phyloP scores from a whole-genome alignment of 1,284 basidiomycete species.

The Cryptococcus sp. region DNA sequence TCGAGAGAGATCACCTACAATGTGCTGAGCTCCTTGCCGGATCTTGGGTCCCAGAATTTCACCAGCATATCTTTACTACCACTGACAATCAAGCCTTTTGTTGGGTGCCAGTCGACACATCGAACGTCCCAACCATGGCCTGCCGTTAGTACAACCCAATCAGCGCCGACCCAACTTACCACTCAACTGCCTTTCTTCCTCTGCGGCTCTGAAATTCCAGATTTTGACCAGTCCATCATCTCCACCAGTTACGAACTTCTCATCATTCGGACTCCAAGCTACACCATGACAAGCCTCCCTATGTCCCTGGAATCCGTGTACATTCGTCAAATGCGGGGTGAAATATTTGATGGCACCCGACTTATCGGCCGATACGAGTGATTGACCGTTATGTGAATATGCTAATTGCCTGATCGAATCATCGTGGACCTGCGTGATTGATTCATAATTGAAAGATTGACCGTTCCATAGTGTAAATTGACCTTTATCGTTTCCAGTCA shows the following conservation, averaged over 20 bases:
- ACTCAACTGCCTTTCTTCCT: constrained; percentile 78
- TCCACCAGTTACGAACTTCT: constrained; percentile 85
- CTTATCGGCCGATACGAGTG: constrained; percentile 89
- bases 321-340: constrained; percentile 97
- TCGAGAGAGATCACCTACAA: constrained; percentile 55
- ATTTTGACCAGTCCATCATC: constrained; percentile 92
- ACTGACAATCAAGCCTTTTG: constrained; percentile 86
- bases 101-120: constrained; percentile 97
- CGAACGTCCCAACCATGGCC: constrained; percentile 99
- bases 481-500: constrained; percentile 93
- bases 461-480: constrained; percentile 99
- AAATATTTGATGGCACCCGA: constrained; percentile 96
- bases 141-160: constrained; percentile 22
- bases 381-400: constrained; percentile 86
- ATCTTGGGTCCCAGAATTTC: constrained; percentile 98
- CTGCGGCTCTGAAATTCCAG: constrained; percentile 90
- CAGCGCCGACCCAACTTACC: constrained; percentile 53
- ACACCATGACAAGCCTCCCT: constrained; percentile 85
- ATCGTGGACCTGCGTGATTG: constrained; percentile 90
- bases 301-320: constrained; percentile 88
- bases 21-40: constrained; percentile 78
- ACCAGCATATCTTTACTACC: constrained; percentile 97
- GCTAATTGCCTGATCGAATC: constrained; percentile 82
- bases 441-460: constrained; percentile 98
- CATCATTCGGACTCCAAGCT: constrained; percentile 87